Conservation (phyloP, 805 yeast species). For the Millerago galiae region DNA sequence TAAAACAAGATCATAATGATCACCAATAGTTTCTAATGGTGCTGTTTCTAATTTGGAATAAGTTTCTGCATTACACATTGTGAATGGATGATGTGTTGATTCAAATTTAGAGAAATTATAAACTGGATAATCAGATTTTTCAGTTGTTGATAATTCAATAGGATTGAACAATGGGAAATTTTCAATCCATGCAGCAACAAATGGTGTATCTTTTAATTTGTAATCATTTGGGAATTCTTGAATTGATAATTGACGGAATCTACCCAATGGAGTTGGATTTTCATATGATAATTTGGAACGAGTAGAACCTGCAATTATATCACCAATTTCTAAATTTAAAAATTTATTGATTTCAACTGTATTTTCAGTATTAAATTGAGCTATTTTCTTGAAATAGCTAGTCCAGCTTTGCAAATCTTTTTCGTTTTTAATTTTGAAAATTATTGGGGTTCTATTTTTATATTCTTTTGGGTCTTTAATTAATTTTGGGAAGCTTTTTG, state of each 20-base stretch:
- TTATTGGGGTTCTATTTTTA: constrained; percentile 50
- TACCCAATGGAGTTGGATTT: constrained; percentile 92
- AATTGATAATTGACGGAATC: constrained; percentile 70
- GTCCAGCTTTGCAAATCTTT: constrained; percentile 40
- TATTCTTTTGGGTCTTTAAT: constrained; percentile 40
- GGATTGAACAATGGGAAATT: constrained; percentile 93
- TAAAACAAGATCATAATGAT: constrained; percentile 88
- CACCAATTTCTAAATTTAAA: constrained; percentile 54
- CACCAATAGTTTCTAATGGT: constrained; percentile 71
- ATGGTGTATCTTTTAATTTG: constrained; percentile 25
- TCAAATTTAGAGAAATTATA: constrained; percentile 45
- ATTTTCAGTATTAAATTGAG: constrained; percentile 24
- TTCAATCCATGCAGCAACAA: constrained; percentile 76
- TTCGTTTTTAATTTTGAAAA: constrained; percentile 42
- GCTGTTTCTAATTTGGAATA: constrained; percentile 44
- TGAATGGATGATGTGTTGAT: constrained; percentile 96
- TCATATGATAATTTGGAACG: constrained; percentile 69
- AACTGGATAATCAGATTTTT: constrained; percentile 44
- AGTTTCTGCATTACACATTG: constrained; percentile 78
- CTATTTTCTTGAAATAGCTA: constrained; percentile 25
- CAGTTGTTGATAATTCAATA: constrained; percentile 30
- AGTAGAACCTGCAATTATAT: constrained; percentile 72
- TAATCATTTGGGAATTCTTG: constrained; percentile 44
- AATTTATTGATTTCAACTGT: not conserved
- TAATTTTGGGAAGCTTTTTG: constrained; percentile 27